Percentiles rank a stretch among this genome's conserved stretches.
Conservation (phyloP, 352 stramenopile species). For the Phytophthora pistaciae region DNA sequence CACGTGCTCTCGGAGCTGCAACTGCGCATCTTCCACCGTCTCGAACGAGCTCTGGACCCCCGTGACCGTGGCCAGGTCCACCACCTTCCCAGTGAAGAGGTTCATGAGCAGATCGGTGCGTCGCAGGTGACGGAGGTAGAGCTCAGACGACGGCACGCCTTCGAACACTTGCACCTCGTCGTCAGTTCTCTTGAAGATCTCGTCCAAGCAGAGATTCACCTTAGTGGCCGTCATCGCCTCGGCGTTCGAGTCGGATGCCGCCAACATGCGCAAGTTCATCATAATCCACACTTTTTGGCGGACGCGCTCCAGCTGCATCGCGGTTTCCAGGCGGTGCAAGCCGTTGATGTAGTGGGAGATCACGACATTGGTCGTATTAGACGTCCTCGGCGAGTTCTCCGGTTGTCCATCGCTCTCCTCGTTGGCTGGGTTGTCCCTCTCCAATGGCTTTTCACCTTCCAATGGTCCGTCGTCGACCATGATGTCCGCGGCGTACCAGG, state of each 20-base stretch:
- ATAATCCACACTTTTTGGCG: constrained; percentile 68
- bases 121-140: constrained; percentile 64
- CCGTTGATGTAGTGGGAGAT: constrained; percentile 45
- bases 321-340: constrained; percentile 59
- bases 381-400: constrained; percentile 1
- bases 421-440: constrained; percentile 8
- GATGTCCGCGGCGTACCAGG: constrained; percentile 78
- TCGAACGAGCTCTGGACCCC: constrained; percentile 1
- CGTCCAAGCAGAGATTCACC: constrained; percentile 44
- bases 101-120: constrained; percentile 58
- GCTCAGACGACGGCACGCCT: constrained; percentile 36
- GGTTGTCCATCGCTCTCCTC: constrained; percentile 5
- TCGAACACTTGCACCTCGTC: constrained; percentile 55
- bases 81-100: constrained; percentile 43
- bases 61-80: constrained; percentile 27
- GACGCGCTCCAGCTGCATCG: constrained; percentile 65
- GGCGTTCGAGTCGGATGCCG: neutral
- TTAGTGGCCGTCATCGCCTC: constrained; percentile 34
- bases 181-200: constrained; percentile 41
- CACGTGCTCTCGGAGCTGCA: constrained; percentile 20
- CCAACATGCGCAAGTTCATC: constrained; percentile 38
- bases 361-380: constrained; percentile 19
- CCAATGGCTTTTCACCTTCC: constrained; percentile 3
- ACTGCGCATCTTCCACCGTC: neutral
- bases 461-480: constrained; percentile 13